phyloP scores from a whole-genome alignment of 495 filamentous ascomycete genomes.

The Aspergillus campestris region DNA sequence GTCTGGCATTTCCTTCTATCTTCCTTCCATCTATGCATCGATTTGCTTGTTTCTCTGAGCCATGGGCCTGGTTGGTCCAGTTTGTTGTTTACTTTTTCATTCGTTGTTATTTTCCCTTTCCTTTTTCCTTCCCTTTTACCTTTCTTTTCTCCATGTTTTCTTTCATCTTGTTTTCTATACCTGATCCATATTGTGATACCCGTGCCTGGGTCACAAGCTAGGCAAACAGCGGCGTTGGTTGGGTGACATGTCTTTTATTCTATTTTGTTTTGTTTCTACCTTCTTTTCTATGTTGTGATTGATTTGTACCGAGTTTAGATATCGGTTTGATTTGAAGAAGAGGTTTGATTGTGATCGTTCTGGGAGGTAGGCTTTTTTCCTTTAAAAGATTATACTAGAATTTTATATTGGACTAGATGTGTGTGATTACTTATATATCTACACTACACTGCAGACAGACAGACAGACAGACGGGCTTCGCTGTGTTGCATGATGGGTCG shows the following conservation, averaged over 20 bases:
- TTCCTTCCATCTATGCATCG: too few species aligned
- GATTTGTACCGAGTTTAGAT: neutral
- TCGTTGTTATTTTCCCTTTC: constrained; percentile 4
- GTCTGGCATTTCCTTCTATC: too few species aligned
- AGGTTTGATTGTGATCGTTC: too few species aligned
- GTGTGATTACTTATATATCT: too few species aligned
- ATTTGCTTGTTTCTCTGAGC: neutral
- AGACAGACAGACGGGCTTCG: too few species aligned
- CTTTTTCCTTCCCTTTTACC: constrained; percentile 5
- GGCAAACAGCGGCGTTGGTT: constrained; percentile 23
- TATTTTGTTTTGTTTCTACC: constrained; percentile 4
- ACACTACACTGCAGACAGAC: too few species aligned
- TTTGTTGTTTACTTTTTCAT: neutral
- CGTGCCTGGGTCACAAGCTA: constrained; percentile 22
- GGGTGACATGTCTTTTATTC: constrained; percentile 1
- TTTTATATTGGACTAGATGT: too few species aligned
- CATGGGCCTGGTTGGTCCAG: neutral
- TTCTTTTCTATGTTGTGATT: neutral
- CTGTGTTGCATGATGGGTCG: too few species aligned
- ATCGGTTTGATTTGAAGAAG: too few species aligned
- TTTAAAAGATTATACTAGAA: too few species aligned
- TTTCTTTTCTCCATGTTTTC: neutral
- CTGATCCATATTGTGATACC: constrained; percentile 21
- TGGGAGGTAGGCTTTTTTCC: too few species aligned
- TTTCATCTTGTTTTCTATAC: constrained; percentile 5